These are phyloP conservation scores for Sporothrix sp. DNA, from an alignment of 2,329 filamentous ascomycete species.

Conservation along the genomic window DNA sequence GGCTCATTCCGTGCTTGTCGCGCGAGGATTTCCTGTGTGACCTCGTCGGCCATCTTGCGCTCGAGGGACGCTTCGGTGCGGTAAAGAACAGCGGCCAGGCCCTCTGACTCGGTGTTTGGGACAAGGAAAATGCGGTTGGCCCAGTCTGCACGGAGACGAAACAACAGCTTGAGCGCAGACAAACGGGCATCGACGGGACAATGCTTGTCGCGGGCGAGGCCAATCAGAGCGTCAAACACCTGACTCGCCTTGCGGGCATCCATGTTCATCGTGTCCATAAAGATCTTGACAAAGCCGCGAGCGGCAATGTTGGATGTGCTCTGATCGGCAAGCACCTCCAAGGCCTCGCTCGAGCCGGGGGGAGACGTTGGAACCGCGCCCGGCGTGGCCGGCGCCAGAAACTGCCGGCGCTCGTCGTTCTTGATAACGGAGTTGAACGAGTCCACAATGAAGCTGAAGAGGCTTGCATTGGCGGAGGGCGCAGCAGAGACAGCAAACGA, in stretches of 20 bases:
- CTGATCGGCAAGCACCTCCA: constrained; percentile 25
- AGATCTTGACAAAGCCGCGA: constrained; percentile 63
- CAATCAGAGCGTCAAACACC: constrained; percentile 53
- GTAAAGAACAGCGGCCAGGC: constrained; percentile 61
- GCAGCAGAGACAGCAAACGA: constrained; percentile 56
- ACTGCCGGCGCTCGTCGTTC: constrained; percentile 37
- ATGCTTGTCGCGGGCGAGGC: constrained; percentile 49
- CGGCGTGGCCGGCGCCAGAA: constrained; percentile 16
- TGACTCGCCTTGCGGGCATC: constrained; percentile 55
- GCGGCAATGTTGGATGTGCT: constrained; percentile 63
- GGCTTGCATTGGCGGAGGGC: constrained; percentile 44
- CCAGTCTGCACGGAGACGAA: constrained; percentile 75
- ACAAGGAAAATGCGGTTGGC: constrained; percentile 66
- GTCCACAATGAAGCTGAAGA: constrained; percentile 51
- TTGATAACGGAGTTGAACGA: constrained; percentile 42
- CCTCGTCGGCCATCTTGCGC: constrained; percentile 43
- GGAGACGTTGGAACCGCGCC: constrained; percentile 18
- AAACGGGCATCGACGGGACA: constrained; percentile 61
- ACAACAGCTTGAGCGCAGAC: constrained; percentile 67
- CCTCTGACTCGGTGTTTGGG: constrained; percentile 59
- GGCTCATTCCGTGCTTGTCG: constrained; percentile 38
- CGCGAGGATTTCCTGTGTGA: constrained; percentile 30
- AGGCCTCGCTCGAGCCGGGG: constrained; percentile 23
- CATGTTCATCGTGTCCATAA: constrained; percentile 58
- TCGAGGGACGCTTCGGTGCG: constrained; percentile 48